phyloP scores from a whole-genome alignment of 208 protist genomes.

The Wallacemonas sp. region DNA sequence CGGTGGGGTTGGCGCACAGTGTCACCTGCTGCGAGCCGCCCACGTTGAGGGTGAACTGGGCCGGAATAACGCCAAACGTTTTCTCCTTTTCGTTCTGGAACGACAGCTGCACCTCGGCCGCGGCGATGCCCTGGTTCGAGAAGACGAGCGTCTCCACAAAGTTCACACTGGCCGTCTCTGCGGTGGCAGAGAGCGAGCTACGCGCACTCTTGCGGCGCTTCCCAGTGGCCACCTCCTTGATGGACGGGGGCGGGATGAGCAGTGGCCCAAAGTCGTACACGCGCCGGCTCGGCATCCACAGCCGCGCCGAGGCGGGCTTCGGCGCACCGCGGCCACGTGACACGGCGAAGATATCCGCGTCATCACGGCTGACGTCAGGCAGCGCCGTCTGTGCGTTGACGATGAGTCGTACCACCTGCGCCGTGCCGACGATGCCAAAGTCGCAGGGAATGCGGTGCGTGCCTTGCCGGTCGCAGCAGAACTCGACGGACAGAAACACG shows the following conservation, averaged over 20 bases:
- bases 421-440: slow-evolving; percentile 85
- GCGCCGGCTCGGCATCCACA: slow-evolving; percentile 63
- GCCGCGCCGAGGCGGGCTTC: slow-evolving; percentile 34
- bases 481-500: slow-evolving; percentile 73
- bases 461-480: slow-evolving; percentile 68
- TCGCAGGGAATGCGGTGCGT: slow-evolving; percentile 33
- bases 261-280: slow-evolving; percentile 96
- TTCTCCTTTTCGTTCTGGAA: slow-evolving; percentile 88
- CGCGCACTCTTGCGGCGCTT: slow-evolving; percentile 39
- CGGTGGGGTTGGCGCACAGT: slow-evolving; percentile 86
- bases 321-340: slow-evolving; percentile 38
- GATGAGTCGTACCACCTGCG: slow-evolving; percentile 59
- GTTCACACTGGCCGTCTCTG: slow-evolving; percentile 16
- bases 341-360: slow-evolving; percentile 82
- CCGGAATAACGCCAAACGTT: slow-evolving; percentile 80
- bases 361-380: slow-evolving; percentile 88
- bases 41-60: slow-evolving; percentile 66
- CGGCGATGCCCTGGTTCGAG: slow-evolving; percentile 86
- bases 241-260: slow-evolving; percentile 59
- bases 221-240: slow-evolving; percentile 15
- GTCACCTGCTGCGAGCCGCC: slow-evolving; percentile 78
- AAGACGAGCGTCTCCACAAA: slow-evolving; percentile 79
- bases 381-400: slow-evolving; percentile 55
- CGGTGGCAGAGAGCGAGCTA: background rate
- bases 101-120: slow-evolving; percentile 65